Percentiles rank a stretch among this genome's conserved stretches.
These are phyloP conservation scores for Tripterygium wilfordii DNA, from an alignment of 177 flowering plant genomes.

Conservation along the genomic window DNA sequence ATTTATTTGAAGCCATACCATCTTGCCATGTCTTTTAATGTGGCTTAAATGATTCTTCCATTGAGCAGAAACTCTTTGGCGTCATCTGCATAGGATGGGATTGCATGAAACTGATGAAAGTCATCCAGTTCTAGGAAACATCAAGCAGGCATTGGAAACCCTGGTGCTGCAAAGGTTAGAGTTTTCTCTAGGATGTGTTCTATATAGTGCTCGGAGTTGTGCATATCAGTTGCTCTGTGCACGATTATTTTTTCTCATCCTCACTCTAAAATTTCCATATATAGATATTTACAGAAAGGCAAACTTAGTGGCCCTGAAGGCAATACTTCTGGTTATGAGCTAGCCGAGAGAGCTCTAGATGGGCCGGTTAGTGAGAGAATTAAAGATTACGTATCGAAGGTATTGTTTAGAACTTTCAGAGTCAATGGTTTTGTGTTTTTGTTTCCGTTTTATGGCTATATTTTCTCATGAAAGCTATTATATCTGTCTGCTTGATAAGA, in stretches of 20 bases:
- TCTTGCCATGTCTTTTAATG: background rate
- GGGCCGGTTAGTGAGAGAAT: constrained; percentile 39
- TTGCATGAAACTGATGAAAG: constrained; percentile 59
- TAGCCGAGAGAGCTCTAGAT: constrained; percentile 91
- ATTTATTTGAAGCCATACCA: too few relatives aligned
- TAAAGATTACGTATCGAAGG: constrained; percentile 77
- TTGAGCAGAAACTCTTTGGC: constrained; percentile 73
- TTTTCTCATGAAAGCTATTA: too few relatives aligned
- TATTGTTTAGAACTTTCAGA: constrained; percentile 13
- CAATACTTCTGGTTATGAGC: constrained; percentile 61
- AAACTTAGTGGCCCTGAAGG: constrained; percentile 91
- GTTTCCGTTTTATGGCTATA: too few relatives aligned
- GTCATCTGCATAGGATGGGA: constrained; percentile 72
- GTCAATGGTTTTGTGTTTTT: background rate
- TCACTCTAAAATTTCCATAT: background rate
- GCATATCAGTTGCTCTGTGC: background rate
- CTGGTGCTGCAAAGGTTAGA: constrained; percentile 85
- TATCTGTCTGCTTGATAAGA: too few relatives aligned
- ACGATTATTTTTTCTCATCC: background rate
- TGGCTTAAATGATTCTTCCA: background rate
- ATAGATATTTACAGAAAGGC: constrained; percentile 80
- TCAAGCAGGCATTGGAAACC: constrained; percentile 68
- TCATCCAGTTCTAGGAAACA: constrained; percentile 70
- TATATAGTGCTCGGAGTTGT: background rate
- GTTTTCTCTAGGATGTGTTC: background rate